Evolutionary conservation across 371 early-diverging fungal species (phyloP).

Genomic region (Sporodiniella umbellata): DNA sequence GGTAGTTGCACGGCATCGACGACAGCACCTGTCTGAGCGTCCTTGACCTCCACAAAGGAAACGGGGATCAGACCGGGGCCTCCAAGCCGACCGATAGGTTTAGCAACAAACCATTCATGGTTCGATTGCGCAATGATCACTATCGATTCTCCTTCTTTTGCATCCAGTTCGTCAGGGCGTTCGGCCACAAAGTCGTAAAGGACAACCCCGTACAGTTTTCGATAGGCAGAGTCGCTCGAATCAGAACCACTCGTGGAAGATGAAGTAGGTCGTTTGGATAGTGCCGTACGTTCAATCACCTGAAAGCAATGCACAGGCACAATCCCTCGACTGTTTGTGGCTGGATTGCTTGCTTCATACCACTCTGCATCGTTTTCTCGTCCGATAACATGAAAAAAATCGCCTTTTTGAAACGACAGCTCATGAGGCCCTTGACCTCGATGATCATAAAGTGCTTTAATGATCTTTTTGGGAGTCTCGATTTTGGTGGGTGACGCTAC

Average conservation of each 20-base stretch:
- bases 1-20: slow-evolving; percentile 54
- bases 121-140: slow-evolving; percentile 79
- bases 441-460: slow-evolving; percentile 78
- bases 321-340: slow-evolving; percentile 71
- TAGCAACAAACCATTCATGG: slow-evolving; percentile 82
- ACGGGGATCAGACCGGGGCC: slow-evolving; percentile 80
- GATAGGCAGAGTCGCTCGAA: slow-evolving; percentile 22
- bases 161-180: slow-evolving; percentile 73
- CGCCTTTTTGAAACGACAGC: slow-evolving; percentile 79
- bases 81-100: slow-evolving; percentile 63
- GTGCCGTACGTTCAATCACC: slow-evolving; percentile 55
- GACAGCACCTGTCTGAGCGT: slow-evolving; percentile 59
- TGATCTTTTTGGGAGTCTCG: slow-evolving; percentile 74
- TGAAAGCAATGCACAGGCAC: slow-evolving; percentile 86
- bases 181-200: slow-evolving; percentile 79
- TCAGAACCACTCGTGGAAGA: slow-evolving; percentile 15
- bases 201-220: slow-evolving; percentile 67
- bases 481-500: slow-evolving; percentile 16
- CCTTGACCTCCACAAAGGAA: slow-evolving; percentile 72
- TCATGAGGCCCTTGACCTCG: slow-evolving; percentile 62
- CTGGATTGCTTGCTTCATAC: slow-evolving; percentile 86
- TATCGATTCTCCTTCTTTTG: slow-evolving; percentile 69
- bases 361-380: slow-evolving; percentile 71
- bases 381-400: slow-evolving; percentile 88
- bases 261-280: slow-evolving; percentile 13